Evolutionary conservation across 805 yeast species (phyloP), one percentile per base, ranked within the genome.

Genomic region (Phaffomyces antillensis): DNA sequence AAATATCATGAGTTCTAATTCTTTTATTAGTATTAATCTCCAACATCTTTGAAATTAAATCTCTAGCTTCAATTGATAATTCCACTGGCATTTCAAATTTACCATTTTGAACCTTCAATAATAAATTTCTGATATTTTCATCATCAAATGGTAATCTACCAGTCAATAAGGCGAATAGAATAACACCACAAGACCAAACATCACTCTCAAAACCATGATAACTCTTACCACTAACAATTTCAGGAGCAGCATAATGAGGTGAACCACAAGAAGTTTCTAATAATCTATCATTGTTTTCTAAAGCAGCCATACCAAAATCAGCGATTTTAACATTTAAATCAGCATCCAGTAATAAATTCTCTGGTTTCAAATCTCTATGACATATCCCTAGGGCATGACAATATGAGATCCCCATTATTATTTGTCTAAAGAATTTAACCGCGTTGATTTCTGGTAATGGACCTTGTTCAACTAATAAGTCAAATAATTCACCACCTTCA

Each of bases 191-290:
- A 7, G 91, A 83, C 95, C 95, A 86, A 36, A 86, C 83, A 65
- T 86, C 95, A 48, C 89, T 81, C 32, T 90, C 89, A 28, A 86
- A 81, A 17, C 95, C 95, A 62, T 85, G 89, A 57, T 86, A 86
- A 44, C 78, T 77, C 55, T 76, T 75, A 16, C 93, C 91, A 55
- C 81, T 74, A 17, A 86, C 91, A 50, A 86, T 85, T 64, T 86
- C 95, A 0, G 95, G 95, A 3, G 95, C 86, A 7, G 93, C 93
- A 62, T 86, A 86, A 66, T 86, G 95, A 17, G 95, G 95, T 20
- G 90, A 83, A 5, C 95, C 95, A 67, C 95, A 86, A 15, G 87
- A 79, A 5, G 95, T 86, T 61, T 83, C 88, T 43, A 86, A 67
- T 44, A 86, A 65, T 60, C 77, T 76, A 43, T 81, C 86, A 45